Conservation (phyloP, 441 rosid genomes). For the Bruguiera hainesii region DNA sequence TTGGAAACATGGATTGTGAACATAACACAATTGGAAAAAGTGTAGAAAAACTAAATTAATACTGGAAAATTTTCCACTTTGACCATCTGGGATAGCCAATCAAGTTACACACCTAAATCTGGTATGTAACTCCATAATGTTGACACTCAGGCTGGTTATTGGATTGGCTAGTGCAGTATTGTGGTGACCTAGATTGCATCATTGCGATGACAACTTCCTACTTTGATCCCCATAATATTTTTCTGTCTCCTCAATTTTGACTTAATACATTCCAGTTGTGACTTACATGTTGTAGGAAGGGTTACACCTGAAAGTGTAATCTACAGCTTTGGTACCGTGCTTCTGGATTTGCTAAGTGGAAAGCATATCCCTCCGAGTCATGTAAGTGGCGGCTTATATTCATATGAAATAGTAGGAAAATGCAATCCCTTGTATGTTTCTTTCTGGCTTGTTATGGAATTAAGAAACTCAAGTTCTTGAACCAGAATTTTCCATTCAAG, state of each 20-base stretch:
- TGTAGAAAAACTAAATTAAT: too few species aligned
- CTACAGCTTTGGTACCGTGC: constrained; percentile 83
- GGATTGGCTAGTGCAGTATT: too few species aligned
- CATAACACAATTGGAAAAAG: too few species aligned
- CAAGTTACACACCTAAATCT: too few species aligned
- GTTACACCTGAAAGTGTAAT: constrained; percentile 82
- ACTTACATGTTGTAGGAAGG: constrained; percentile 49
- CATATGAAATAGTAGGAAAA: not conserved
- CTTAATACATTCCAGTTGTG: not conserved
- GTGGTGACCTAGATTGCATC: too few species aligned
- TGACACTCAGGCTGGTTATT: too few species aligned
- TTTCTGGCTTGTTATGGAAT: not conserved
- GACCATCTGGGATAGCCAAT: too few species aligned
- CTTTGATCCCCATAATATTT: not conserved
- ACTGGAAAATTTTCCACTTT: too few species aligned
- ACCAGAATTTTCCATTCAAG: constrained; percentile 4
- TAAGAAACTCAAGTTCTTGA: not conserved
- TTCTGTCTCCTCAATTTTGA: not conserved
- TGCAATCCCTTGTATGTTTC: not conserved
- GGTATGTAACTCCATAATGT: too few species aligned
- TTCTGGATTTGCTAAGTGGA: constrained; percentile 86
- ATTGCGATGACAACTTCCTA: too few species aligned
- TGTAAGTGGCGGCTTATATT: constrained; percentile 40
- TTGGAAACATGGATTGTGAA: too few species aligned
- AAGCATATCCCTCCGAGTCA: constrained; percentile 93